Evolutionary conservation across 176 grass and related monocot genomes (phyloP).

Genomic region (Raddia guianensis): DNA sequence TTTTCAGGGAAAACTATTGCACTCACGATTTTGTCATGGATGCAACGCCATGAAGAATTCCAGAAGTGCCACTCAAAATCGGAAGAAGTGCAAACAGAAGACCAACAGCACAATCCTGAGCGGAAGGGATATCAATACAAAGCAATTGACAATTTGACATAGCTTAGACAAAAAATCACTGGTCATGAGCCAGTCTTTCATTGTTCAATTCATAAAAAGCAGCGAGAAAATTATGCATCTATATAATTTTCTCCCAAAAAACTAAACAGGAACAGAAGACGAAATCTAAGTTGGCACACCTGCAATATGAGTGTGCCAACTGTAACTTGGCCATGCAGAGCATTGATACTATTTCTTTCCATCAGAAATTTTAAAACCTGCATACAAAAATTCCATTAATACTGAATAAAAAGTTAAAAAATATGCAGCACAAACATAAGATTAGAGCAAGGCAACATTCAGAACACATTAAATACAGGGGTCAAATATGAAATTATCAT

Average conservation of each 20-base stretch:
- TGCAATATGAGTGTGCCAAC: conserved; percentile 97
- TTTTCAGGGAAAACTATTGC: conserved; percentile 1
- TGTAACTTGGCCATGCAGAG: conserved; percentile 96
- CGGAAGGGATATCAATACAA: conserved; percentile 28
- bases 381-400: neutral
- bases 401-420: neutral
- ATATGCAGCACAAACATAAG: conserved; percentile 22
- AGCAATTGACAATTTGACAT: conserved; percentile 15
- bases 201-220: conserved; percentile 22
- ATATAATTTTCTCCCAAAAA: conserved; percentile 21
- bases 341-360: conserved; percentile 96
- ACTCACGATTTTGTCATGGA: conserved; percentile 93
- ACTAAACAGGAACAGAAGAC: conserved; percentile 6
- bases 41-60: conserved; percentile 86
- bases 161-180: neutral
- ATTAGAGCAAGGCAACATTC: conserved; percentile 8
- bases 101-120: conserved; percentile 98
- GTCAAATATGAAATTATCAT: conserved; percentile 19
- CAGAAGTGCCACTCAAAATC: conserved; percentile 87
- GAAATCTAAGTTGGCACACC: conserved; percentile 45
- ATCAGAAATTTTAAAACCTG: conserved; percentile 98
- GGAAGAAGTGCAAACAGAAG: conserved; percentile 98
- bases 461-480: neutral
- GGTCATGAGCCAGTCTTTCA: neutral
- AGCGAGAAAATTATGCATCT: neutral